These are phyloP conservation scores for Echeveria elegans DNA, from an alignment of 164 flowering plant genomes.

Conservation along the genomic window DNA sequence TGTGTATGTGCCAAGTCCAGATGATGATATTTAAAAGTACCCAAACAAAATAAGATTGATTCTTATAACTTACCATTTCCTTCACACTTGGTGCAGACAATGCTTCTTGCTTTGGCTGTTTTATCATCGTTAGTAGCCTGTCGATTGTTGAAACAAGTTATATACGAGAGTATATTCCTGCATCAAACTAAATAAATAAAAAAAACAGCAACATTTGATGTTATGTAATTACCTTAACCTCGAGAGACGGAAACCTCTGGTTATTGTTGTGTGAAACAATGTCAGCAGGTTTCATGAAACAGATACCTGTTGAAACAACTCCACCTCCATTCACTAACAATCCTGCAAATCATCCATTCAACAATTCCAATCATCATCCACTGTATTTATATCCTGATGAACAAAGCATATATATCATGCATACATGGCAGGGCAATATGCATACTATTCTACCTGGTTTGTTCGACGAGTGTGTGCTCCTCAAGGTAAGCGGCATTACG, in stretches of 20 bases:
- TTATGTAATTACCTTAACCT: slow-evolving; percentile 15
- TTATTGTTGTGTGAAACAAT: background rate
- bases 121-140: slow-evolving; percentile 16
- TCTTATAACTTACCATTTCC: slow-evolving; percentile 27
- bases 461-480: background rate
- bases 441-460: background rate
- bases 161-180: background rate
- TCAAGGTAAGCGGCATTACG: too few relatives aligned
- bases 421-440: background rate
- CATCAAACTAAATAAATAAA: background rate
- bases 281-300: background rate
- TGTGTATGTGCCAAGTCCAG: too few relatives aligned
- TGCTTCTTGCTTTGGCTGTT: slow-evolving; percentile 19
- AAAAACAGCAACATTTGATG: background rate
- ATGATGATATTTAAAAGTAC: too few relatives aligned
- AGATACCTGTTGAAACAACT: background rate
- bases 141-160: background rate
- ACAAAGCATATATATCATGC: too few relatives aligned
- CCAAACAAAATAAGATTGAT: too few relatives aligned
- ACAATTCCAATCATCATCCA: too few relatives aligned
- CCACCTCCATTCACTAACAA: background rate
- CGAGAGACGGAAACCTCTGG: slow-evolving; percentile 3
- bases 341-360: background rate
- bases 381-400: too few relatives aligned
- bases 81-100: slow-evolving; percentile 30